Base-by-base conservation (phyloP, 805 yeast species). In the Ogataea pilisensis region DNA sequence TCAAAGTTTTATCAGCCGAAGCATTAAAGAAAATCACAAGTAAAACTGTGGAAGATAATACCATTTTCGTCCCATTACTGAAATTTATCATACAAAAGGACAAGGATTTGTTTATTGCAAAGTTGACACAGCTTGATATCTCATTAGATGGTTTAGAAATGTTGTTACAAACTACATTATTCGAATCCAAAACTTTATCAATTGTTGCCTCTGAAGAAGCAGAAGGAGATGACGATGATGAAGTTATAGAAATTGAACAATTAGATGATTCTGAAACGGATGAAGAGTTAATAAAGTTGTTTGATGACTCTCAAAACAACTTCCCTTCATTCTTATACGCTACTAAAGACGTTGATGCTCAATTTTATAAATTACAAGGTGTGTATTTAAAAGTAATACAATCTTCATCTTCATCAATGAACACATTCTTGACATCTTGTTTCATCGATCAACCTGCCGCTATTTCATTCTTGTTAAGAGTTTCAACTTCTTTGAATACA, bases 161-260 rank as follows among this genome's bases (percentile, higher is more conserved):
- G 70, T 70, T 73, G 39, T 64, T 87, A 34, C 85, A 86, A 63
- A 72, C 83, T 1, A 80, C 90, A 0, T 62, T 88, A 38, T 51
- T 62, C 21, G 50, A 47, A 2, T 40, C 38, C 14, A 32, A 34
- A 2, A 35, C 37, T n/a, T n/a, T n/a, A n/a, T n/a, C n/a, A n/a
- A n/a, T n/a, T 12, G 26, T 26, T 4, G 48, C 41, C 51, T 2
- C 57, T 25, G 55, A 66, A 18, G 65, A 44, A 21, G 35, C 45
- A 9, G 18, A 16, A 3, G 11, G 9, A 21, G 51, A 53, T 17
- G 55, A 49, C 4, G 55, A 59, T 19, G 67, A 58, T 25, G 64
- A 65, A 2, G 53, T 61, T 37, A 43, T 61, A 19, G 45, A 58
- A 19, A 47, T 50, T n/a, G 56, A 45, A 14, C 60, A 54, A 8